Evolutionary conservation across 768 basidiomycete genomes (phyloP), one percentile per base, ranked within the genome.

Genomic region (Chalciporus chontae): DNA sequence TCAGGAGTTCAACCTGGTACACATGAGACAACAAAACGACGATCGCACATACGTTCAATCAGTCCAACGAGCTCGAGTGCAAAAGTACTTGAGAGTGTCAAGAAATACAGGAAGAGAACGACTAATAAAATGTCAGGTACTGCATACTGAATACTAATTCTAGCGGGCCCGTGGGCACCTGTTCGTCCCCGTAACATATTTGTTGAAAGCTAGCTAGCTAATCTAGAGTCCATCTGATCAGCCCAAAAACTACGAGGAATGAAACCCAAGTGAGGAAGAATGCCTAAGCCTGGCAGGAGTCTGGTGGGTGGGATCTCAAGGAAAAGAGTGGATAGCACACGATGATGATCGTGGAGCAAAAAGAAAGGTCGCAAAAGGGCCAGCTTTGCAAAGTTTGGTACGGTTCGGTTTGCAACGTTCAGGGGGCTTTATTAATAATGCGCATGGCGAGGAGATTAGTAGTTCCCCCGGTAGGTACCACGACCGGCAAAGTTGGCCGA

Each of bases 401-500:
- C 34, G 34, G 15, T 36, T 15, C n/a, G n/a, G 34, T 4, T 36
- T 14, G 23, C 40, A 32, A 27, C 18, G 29, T 32, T 21, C 17
- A 37, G 32, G 17, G 18, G 32, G 46, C 39, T 15, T 10, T 36
- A n/a, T n/a, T n/a, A n/a, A n/a, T n/a, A 24, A 45, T 37, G 19
- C 36, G 40, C 50, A 34, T 5, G 21, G 11, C 15, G 27, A 15
- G 34, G 34, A n/a, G 34, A 36, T 36, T 5, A 36, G n/a, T 36
- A 53, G n/a, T n/a, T n/a, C 36, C 54, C 51, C 51, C 65, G 65
- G 44, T 66, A 60, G 43, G 43, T 47, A 3, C 68, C 67, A n/a
- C 71, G 66, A 19, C 68, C 72, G 13, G 64, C 51, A 27, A 63
- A 46, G 46, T 68, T 69, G 21, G 61, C 3, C 2, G 63, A 61